Percentiles rank a stretch among this genome's conserved stretches.
Evolutionary conservation across 345 rosid species (phyloP).

Genomic region (Gossypium rotundifolium): DNA sequence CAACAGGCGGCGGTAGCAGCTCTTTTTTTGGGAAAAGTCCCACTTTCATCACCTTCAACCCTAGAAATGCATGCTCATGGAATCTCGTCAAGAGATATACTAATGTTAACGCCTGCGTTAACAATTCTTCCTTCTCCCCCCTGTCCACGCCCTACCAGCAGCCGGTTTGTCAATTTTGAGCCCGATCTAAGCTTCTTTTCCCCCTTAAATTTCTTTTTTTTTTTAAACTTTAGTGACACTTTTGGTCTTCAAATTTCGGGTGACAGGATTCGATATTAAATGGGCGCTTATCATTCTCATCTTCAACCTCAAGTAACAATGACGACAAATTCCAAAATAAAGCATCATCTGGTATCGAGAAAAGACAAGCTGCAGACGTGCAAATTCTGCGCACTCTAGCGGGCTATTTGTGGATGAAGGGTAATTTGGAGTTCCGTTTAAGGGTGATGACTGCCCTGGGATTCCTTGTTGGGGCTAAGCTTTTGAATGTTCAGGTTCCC

Average conservation of each 20-base stretch:
- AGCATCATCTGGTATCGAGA: constrained; percentile 6
- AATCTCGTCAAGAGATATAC: background rate
- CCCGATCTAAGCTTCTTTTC: background rate
- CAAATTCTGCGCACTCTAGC: constrained; percentile 77
- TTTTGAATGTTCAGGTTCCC: constrained; percentile 89
- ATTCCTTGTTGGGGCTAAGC: constrained; percentile 86
- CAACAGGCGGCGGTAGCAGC: constrained; percentile 2
- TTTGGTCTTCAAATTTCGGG: background rate
- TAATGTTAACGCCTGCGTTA: constrained; percentile 29
- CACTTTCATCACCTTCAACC: background rate
- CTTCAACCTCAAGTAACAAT: constrained; percentile 34
- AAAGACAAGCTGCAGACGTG: constrained; percentile 41
- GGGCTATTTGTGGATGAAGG: constrained; percentile 83
- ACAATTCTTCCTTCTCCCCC: constrained; percentile 22
- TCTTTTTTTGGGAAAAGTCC: constrained; percentile 15
- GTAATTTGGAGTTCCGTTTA: constrained; percentile 69
- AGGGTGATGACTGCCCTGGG: constrained; percentile 79
- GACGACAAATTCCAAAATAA: constrained; percentile 17
- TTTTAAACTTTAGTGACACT: background rate
- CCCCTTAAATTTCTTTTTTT: background rate
- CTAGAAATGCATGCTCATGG: constrained; percentile 11
- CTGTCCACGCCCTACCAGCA: background rate
- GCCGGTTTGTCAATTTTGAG: constrained; percentile 4
- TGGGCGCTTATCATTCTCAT: constrained; percentile 41
- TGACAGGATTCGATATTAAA: constrained; percentile 31